These are phyloP conservation scores for Fusarium mangiferae DNA, from an alignment of 2,329 filamentous ascomycete species.

Conservation along the genomic window DNA sequence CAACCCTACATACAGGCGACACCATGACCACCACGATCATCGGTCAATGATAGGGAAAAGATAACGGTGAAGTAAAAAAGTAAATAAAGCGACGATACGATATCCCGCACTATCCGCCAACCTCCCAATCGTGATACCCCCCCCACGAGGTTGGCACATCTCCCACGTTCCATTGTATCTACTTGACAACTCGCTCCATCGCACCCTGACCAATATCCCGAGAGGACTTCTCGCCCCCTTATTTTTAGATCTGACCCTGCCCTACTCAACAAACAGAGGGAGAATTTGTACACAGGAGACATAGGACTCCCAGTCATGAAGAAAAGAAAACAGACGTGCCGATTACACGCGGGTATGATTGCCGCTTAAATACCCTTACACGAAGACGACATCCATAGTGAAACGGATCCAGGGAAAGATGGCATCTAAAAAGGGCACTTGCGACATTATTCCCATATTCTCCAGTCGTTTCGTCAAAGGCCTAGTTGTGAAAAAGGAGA, in stretches of 20 bases:
- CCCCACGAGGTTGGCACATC: conserved; percentile 21
- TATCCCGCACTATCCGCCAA: conserved; percentile 38
- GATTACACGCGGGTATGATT: conserved; percentile 35
- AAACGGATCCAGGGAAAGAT: conserved; percentile 3
- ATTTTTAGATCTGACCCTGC: conserved; percentile 31
- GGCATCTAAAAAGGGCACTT: conserved; percentile 18
- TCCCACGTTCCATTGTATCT: conserved; percentile 15
- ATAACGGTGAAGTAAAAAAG: conserved; percentile 42
- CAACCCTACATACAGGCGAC: conserved; percentile 47
- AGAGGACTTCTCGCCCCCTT: conserved; percentile 30
- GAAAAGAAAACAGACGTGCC: conserved; percentile 37
- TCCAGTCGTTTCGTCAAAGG: conserved; percentile 44
- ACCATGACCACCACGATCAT: conserved; percentile 34
- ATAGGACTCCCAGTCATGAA: conserved; percentile 33
- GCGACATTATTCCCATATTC: conserved; percentile 32
- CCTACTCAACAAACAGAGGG: conserved; percentile 3
- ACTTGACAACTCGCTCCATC: conserved; percentile 33
- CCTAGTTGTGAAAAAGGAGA: conserved; percentile 41
- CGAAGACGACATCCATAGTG: conserved; percentile 7
- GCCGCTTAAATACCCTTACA: conserved; percentile 13
- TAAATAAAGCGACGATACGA: conserved; percentile 47
- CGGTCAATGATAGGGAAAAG: conserved; percentile 37
- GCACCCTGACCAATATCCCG: conserved; percentile 37
- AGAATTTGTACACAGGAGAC: conserved; percentile 43
- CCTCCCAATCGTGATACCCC: conserved; percentile 25